These are phyloP conservation scores for Trametes maxima DNA, from an alignment of 768 basidiomycete species.

Conservation along the genomic window DNA sequence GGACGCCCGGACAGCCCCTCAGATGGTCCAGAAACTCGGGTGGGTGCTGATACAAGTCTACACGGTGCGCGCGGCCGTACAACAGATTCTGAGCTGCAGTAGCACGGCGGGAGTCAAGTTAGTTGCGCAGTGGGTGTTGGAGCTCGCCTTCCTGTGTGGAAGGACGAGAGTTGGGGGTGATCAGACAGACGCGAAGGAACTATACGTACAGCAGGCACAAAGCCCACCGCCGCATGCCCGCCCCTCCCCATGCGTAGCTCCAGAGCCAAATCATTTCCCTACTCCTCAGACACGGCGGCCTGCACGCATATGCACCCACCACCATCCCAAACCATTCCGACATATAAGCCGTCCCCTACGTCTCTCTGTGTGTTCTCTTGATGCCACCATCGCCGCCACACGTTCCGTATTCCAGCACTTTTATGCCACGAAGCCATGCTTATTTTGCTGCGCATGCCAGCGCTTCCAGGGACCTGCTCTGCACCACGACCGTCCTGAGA, in stretches of 20 bases:
- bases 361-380: slow-evolving; percentile 41
- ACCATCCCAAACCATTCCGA: slow-evolving; percentile 9
- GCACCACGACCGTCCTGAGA: slow-evolving; percentile 28
- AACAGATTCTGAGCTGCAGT: not conserved
- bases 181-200: slow-evolving; percentile 16
- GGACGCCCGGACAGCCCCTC: not conserved
- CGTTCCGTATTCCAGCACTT: slow-evolving; percentile 29
- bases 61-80: slow-evolving; percentile 17
- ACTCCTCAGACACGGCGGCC: slow-evolving; percentile 15
- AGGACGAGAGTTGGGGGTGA: slow-evolving; percentile 46
- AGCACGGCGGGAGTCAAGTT: slow-evolving; percentile 39
- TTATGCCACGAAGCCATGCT: slow-evolving; percentile 51
- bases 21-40: slow-evolving; percentile 13
- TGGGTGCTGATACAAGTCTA: slow-evolving; percentile 22
- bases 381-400: slow-evolving; percentile 12
- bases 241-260: slow-evolving; percentile 19
- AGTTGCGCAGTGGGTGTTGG: slow-evolving; percentile 39
- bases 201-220: slow-evolving; percentile 19
- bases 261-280: slow-evolving; percentile 16
- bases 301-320: slow-evolving; percentile 23
- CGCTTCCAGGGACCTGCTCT: slow-evolving; percentile 51
- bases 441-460: slow-evolving; percentile 53
- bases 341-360: slow-evolving; percentile 20
- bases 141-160: slow-evolving; percentile 47
- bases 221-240: slow-evolving; percentile 22